Evolutionary conservation across 306 rosid genomes (phyloP), one percentile per base, ranked within the genome.

Genomic region (Cotoneaster glaucophyllus): DNA sequence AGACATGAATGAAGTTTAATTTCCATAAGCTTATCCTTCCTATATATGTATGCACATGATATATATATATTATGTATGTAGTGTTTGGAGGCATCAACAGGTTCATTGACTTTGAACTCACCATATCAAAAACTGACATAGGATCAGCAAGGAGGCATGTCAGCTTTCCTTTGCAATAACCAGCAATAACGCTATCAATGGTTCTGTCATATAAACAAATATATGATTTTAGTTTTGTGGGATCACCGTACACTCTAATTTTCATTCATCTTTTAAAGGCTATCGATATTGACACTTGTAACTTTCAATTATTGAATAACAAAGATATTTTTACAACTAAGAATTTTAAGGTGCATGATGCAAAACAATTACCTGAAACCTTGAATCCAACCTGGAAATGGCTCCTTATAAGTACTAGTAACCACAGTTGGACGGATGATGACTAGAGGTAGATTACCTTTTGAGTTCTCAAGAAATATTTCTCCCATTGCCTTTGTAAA

Each of bases 401-500:
- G 85, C 65, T 87, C 78, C 0, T 66, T 57, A 50, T 64, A 68
- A 29, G 84, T 82, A 13, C 85, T 76, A 0, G n/a, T 41, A 6
- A 86, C 8, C 8, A 53, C 39, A 2, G 86, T 61, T 1, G 86
- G 86, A 0, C 84, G 84, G n/a, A 71, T 21, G 64, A 81, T 70
- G 19, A 79, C 56, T 22, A 87, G 34, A 2, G 88, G 83, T 0
- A 83, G 3, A 0, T 74, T 74, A 4, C 67, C 70, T 39, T 74
- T 81, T 1, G 14, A 63, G 18, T 74, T 62, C 12, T 57, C 52
- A 19, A 79, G 6, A 67, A 82, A 15, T 79, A 86, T 82, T 50
- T 88, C 89, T 58, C 89, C 89, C 82, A 83, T 76, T n/a, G 87
- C 85, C 32, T 86, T 83, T 8, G 85, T 86, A n/a, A 79, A 84